Percentiles rank a stretch among this genome's conserved stretches.
phyloP scores from a whole-genome alignment of 768 basidiomycete species.

The Amanita fuliginea region DNA sequence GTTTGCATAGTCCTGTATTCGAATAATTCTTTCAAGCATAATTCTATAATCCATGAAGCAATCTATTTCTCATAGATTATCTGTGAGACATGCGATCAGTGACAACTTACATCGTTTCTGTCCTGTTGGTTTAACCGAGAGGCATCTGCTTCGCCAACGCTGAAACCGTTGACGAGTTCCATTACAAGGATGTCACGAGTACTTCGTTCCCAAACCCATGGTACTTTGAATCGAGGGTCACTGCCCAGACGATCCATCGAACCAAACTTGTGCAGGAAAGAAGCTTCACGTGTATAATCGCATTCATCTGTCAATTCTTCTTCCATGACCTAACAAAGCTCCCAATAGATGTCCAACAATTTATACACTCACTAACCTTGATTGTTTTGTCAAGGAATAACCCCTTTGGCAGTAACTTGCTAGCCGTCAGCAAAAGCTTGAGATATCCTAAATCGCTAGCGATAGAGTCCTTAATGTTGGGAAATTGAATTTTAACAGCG shows the following conservation, averaged over 20 bases:
- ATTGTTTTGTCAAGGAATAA: slow-evolving; percentile 86
- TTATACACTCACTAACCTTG: slow-evolving; percentile 27
- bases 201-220: slow-evolving; percentile 77
- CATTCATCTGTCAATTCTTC: slow-evolving; percentile 90
- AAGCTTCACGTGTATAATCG: slow-evolving; percentile 78
- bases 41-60: slow-evolving; percentile 65
- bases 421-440: slow-evolving; percentile 69
- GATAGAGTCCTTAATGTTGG: slow-evolving; percentile 81
- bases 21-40: slow-evolving; percentile 88
- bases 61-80: slow-evolving; percentile 41
- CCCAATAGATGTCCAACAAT: neutral
- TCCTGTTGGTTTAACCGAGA: slow-evolving; percentile 48
- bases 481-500: slow-evolving; percentile 91
- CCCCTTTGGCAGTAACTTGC: slow-evolving; percentile 75
- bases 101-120: slow-evolving; percentile 53
- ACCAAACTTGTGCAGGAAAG: slow-evolving; percentile 52
- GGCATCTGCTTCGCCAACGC: slow-evolving; percentile 58
- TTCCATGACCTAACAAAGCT: slow-evolving; percentile 63
- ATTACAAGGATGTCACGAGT: slow-evolving; percentile 83
- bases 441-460: slow-evolving; percentile 82
- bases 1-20: slow-evolving; percentile 93
- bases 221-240: slow-evolving; percentile 69
- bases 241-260: slow-evolving; percentile 35
- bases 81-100: neutral
- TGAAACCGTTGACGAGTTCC: slow-evolving; percentile 72